Conservation (phyloP, 1,284 basidiomycete species). For the Marasmius tenuissimus region DNA sequence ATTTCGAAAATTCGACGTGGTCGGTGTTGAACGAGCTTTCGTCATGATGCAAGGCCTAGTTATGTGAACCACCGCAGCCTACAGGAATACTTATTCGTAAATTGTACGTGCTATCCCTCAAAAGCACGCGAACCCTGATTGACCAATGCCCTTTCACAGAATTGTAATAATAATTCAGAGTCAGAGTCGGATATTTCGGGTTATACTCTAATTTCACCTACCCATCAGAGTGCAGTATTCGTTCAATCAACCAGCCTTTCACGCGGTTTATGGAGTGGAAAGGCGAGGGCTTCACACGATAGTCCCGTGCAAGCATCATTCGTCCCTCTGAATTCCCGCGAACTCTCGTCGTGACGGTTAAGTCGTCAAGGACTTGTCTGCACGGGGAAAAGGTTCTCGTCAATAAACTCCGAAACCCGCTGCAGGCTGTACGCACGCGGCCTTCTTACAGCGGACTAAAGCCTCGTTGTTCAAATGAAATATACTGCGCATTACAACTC, state of each 20-base stretch:
- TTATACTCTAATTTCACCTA: background rate
- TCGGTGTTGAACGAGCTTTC: background rate
- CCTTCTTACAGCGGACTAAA: too few relatives aligned
- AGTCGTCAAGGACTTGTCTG: too few relatives aligned
- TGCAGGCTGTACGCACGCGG: too few relatives aligned
- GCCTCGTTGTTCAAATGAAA: too few relatives aligned
- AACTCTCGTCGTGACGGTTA: too few relatives aligned
- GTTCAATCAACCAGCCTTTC: background rate
- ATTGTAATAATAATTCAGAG: background rate
- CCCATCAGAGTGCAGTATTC: background rate
- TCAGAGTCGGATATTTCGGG: background rate
- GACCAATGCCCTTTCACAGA: background rate
- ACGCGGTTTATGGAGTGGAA: background rate
- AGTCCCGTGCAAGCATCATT: background rate
- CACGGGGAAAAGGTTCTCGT: too few relatives aligned
- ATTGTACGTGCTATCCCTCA: background rate
- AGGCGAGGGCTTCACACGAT: background rate
- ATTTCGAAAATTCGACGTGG: slow-evolving; percentile 10
- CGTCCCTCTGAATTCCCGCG: too few relatives aligned
- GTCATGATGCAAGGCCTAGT: background rate
- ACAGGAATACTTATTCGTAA: background rate
- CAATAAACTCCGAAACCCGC: too few relatives aligned
- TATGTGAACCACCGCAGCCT: background rate
- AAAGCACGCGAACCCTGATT: background rate
- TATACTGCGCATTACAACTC: background rate